Evolutionary conservation across 75 land plant species (phyloP).

Genomic region (Pinus albicaulis): DNA sequence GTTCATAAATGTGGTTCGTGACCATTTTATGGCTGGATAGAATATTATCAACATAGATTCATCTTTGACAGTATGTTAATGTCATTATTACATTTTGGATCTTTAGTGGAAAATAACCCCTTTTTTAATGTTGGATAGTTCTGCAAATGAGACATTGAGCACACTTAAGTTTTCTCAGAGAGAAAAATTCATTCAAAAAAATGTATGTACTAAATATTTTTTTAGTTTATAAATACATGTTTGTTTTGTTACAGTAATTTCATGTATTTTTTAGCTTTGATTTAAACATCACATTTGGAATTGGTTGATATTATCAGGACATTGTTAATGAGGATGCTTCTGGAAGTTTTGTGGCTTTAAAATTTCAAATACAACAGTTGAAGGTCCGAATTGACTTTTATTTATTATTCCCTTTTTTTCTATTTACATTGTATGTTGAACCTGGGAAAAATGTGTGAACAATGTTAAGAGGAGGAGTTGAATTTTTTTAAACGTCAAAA

Average conservation of each 20-base stretch:
- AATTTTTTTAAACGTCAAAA: conserved; percentile 60
- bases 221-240: neutral
- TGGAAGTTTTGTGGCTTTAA: conserved; percentile 67
- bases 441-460: neutral
- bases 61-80: neutral
- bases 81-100: neutral
- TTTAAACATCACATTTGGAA: neutral
- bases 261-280: neutral
- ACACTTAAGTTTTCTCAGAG: conserved; percentile 98
- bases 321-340: conserved; percentile 94
- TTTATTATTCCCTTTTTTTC: neutral
- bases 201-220: conserved; percentile 42
- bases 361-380: conserved; percentile 71
- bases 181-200: conserved; percentile 94
- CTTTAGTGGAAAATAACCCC: neutral
- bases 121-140: conserved; percentile 42
- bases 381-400: conserved; percentile 42
- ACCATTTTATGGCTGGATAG: neutral
- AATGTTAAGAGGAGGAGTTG: conserved; percentile 72
- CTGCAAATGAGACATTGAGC: conserved; percentile 86
- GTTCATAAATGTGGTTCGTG: conserved; percentile 81
- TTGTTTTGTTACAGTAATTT: neutral
- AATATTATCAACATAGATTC: neutral
- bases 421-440: conserved; percentile 8
- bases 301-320: conserved; percentile 46